These are phyloP conservation scores for Coemansia javaensis DNA, from an alignment of 192 early-diverging fungal genomes.

Conservation along the genomic window DNA sequence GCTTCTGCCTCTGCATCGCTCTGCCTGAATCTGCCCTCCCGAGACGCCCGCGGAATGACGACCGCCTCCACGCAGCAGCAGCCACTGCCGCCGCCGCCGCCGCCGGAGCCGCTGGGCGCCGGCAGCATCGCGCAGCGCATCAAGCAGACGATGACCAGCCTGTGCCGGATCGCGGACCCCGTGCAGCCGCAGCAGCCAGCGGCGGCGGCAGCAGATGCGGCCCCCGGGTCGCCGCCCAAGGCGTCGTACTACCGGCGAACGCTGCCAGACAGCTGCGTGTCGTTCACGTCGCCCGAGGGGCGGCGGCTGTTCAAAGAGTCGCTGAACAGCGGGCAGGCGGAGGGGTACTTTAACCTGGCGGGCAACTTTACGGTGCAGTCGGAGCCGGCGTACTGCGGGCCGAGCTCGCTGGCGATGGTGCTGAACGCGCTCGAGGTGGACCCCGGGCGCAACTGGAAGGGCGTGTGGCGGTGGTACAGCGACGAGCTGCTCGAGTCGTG, in stretches of 20 bases:
- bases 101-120: not conserved
- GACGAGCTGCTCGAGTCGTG: conserved; percentile 75
- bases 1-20: too few species aligned
- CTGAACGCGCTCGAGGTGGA: conserved; percentile 91
- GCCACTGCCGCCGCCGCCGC: not conserved
- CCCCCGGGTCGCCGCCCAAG: conserved; percentile 7
- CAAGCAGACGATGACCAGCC: conserved; percentile 27
- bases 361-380: conserved; percentile 90
- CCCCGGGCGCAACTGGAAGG: conserved; percentile 84
- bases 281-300: conserved; percentile 75
- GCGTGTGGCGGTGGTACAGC: conserved; percentile 86
- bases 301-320: conserved; percentile 75
- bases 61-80: not conserved
- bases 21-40: too few species aligned
- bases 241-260: conserved; percentile 60
- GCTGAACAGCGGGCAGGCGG: conserved; percentile 69
- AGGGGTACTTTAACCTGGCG: conserved; percentile 80
- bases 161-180: conserved; percentile 13
- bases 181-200: too few species aligned
- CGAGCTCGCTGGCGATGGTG: conserved; percentile 88
- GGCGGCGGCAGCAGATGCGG: not conserved
- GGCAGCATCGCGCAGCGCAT: not conserved
- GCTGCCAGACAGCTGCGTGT: conserved; percentile 62
- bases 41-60: too few species aligned
- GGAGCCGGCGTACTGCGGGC: conserved; percentile 86